Base-by-base conservation (phyloP, 495 filamentous ascomycete species). In the Amphirosellinia nigrospora region DNA sequence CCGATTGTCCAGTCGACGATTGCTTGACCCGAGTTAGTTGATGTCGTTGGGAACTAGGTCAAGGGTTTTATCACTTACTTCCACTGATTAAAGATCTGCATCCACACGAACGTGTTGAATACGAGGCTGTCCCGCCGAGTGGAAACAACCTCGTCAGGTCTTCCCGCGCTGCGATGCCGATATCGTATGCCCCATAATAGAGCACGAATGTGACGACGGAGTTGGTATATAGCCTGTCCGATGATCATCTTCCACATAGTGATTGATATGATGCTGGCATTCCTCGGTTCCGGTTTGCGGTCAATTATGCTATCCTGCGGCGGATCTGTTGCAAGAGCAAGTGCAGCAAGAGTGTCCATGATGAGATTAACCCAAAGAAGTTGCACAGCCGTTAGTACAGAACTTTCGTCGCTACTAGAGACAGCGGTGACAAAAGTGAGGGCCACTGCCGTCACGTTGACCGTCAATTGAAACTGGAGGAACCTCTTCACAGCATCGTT, bases 181-280 rank as follows among this genome's bases (percentile, higher is more conserved):
- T 88, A 0, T 81, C 69, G 28, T 80, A 72, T 3, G 89, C 89
- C 15, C 86, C 92, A 72, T 93, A 97, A 81, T 93, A 92, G 34
- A 96, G 84, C 70, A 93, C 80, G 72, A 96, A 91, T 0, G 92
- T 96, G 53, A 94, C 85, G 28, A 83, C 84, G 4, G 4, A 97
- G 86, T 76, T 97, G 93, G 76, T 93, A 96, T 41, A 95, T 82
- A 5, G 93, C 90, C 74, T 97, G 92, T 28, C 93, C 93, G 39
- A 94, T 84, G 68, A 97, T 96, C 93, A 97, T 97, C 80, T 97
- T 97, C 93, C 93, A 97, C 93, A 97, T 97, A 38, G 89, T 94
- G 30, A 90, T 80, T 4, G 92, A 93, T 75, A 97, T 91, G 26
- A 97, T 88, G 6, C 89, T 86, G 41, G 92, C 88, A 16, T 86